Conservation (phyloP, 148 eudicot genomes). For the Chenopodium suecicum region DNA sequence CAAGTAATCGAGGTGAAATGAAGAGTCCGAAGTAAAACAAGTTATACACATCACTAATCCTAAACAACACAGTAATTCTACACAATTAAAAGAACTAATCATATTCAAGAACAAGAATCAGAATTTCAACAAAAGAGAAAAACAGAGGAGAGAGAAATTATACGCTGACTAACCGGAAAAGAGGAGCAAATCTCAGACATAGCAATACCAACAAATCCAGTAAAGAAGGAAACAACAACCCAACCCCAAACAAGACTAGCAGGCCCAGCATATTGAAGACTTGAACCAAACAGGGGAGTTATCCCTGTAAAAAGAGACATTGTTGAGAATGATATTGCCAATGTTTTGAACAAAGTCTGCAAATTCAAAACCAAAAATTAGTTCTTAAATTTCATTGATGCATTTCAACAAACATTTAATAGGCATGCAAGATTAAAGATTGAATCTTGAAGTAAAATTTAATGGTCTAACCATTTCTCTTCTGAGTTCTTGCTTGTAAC, state of each 20-base stretch:
- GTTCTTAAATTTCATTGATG: not conserved
- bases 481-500: slow-evolving; percentile 66
- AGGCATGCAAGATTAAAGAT: not conserved
- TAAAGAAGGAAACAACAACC: slow-evolving; percentile 62
- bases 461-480: slow-evolving; percentile 50
- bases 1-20: not conserved
- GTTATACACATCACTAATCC: not conserved
- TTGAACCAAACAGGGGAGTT: slow-evolving; percentile 65
- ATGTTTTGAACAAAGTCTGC: slow-evolving; percentile 61
- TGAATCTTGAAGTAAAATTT: not conserved
- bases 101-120: not conserved
- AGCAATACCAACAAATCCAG: slow-evolving; percentile 59
- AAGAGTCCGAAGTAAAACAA: not conserved
- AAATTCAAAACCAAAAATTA: not conserved
- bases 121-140: too few species aligned
- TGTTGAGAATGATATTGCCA: slow-evolving; percentile 66
- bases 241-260: slow-evolving; percentile 73
- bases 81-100: not conserved
- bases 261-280: slow-evolving; percentile 60
- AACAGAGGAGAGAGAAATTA: not conserved
- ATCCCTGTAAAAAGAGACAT: slow-evolving; percentile 70
- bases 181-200: slow-evolving; percentile 80
- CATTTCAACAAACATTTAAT: slow-evolving; percentile 4
- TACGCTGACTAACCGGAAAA: slow-evolving; percentile 42
- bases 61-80: not conserved